Percentiles rank a stretch among this genome's conserved stretches.
Evolutionary conservation across 2,329 filamentous ascomycete genomes (phyloP).

Genomic region (Aureobasidium lini): DNA sequence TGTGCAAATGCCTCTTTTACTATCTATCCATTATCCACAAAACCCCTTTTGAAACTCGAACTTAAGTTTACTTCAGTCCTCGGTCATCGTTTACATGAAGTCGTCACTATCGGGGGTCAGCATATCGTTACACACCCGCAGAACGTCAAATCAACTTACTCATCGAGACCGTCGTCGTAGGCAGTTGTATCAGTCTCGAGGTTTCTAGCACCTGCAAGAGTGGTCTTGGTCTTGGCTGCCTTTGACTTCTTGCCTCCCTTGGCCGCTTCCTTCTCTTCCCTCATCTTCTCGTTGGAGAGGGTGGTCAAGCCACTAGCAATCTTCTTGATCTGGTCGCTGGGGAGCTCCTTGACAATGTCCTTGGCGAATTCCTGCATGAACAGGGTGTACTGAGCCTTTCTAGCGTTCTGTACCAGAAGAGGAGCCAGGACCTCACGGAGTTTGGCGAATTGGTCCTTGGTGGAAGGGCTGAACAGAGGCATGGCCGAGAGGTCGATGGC

Average conservation of each 20-base stretch:
- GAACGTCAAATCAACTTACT: constrained; percentile 51
- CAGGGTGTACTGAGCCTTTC: constrained; percentile 83
- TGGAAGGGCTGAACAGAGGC: constrained; percentile 79
- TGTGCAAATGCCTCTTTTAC: neutral
- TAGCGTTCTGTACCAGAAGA: constrained; percentile 63
- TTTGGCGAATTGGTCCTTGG: constrained; percentile 76
- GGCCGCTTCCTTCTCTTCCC: constrained; percentile 90
- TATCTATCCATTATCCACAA: constrained; percentile 4
- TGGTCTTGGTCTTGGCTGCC: constrained; percentile 90
- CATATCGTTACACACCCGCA: neutral
- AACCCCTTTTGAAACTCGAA: neutral
- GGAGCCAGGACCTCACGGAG: constrained; percentile 74
- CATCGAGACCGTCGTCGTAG: constrained; percentile 76
- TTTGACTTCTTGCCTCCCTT: constrained; percentile 96
- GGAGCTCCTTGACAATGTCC: constrained; percentile 76
- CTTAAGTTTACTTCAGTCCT: neutral
- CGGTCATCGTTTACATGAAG: constrained; percentile 54
- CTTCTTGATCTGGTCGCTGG: constrained; percentile 95
- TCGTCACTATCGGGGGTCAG: constrained; percentile 49
- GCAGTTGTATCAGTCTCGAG: constrained; percentile 61
- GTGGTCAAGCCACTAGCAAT: constrained; percentile 80
- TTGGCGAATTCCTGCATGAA: constrained; percentile 91
- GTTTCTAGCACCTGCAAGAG: constrained; percentile 60
- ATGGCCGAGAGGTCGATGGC: constrained; percentile 75
- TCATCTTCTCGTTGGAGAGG: constrained; percentile 94